phyloP scores from a whole-genome alignment of 2,329 filamentous ascomycete species.

The Aspergillus proliferans region DNA sequence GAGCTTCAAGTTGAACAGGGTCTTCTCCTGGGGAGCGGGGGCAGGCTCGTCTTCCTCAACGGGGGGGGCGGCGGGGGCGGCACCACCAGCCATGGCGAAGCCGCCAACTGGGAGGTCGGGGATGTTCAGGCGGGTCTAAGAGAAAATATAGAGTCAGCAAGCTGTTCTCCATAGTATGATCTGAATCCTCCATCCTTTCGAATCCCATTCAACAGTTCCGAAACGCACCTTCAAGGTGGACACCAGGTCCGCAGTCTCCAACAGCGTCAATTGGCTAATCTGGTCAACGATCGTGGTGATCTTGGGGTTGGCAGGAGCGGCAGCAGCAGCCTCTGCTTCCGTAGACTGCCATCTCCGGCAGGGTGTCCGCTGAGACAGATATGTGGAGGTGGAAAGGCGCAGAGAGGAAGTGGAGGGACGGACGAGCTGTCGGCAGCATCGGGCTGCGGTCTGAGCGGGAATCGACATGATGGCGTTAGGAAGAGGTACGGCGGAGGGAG shows the following conservation, averaged over 20 bases:
- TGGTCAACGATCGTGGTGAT: conserved; percentile 93
- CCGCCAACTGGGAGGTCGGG: conserved; percentile 93
- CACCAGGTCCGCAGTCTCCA: conserved; percentile 96
- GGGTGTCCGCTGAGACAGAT: conserved; percentile 33
- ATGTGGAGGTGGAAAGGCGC: conserved; percentile 35
- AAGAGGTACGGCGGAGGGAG: conserved; percentile 8
- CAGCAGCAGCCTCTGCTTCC: conserved; percentile 48
- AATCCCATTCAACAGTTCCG: conserved; percentile 1
- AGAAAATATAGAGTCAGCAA: not conserved
- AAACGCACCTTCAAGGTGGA: conserved; percentile 78
- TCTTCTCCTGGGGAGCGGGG: conserved; percentile 85
- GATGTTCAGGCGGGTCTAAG: conserved; percentile 86
- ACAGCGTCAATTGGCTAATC: conserved; percentile 93
- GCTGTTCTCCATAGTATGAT: conserved; percentile 1
- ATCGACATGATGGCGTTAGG: conserved; percentile 32
- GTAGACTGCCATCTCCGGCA: conserved; percentile 83
- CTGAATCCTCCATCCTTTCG: not conserved
- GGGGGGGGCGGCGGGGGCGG: conserved; percentile 55
- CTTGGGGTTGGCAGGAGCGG: conserved; percentile 68
- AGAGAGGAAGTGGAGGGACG: conserved; percentile 36
- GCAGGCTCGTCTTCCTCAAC: conserved; percentile 79
- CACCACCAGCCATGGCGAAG: conserved; percentile 65
- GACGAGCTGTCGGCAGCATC: conserved; percentile 39
- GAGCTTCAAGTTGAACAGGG: conserved; percentile 93
- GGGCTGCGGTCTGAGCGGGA: conserved; percentile 34